Evolutionary conservation across 306 rosid genomes (phyloP), one percentile per base, ranked within the genome.

Genomic region (Lathyrus oleraceus): DNA sequence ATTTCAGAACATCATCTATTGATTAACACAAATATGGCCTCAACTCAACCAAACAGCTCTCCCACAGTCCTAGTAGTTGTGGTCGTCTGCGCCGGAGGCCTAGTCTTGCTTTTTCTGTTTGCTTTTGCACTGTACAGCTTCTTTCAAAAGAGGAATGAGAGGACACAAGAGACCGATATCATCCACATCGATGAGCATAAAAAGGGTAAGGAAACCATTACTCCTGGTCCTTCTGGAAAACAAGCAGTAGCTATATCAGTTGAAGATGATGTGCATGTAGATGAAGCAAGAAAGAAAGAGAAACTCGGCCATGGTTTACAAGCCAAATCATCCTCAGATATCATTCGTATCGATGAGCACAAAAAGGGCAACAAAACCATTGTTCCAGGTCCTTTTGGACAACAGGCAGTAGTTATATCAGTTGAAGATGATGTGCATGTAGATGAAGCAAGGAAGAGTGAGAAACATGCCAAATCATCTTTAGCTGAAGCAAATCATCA

Each of bases 361-460:
- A 81, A 78, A 67, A 82, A 48, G 72, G 75, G 82, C 1, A 79
- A 71, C n/a, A 85, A 86, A 73, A 79, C 85, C 59, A 51, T 84
- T 17, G 79, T 81, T 21, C 79, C 82, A 10, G 91, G 96, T 14
- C 93, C 96, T 23, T 76, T 79, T 40, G 96, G 98, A 51, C 47
- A 14, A 3, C 11, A 84, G 19, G 59, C 77, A 14, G 83, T 79
- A 21, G 80, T 73, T 4, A 40, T 86, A 38, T 45, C 93, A 0
- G 79, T 90, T 32, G 93, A 90, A 58, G 98, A 92, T 67, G 96
- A 90, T 38, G 80, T 86, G 15, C 91, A 79, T 35, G 6, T 90
- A 1, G 85, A 82, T 2, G 86, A 78, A 74, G 75, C 73, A 25
- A 76, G 5, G 48, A 85, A 88, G 78, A 70, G 5, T 0, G 91